Conservation (phyloP, 2,329 filamentous ascomycete genomes). For the Arthrinium puccinioides region DNA sequence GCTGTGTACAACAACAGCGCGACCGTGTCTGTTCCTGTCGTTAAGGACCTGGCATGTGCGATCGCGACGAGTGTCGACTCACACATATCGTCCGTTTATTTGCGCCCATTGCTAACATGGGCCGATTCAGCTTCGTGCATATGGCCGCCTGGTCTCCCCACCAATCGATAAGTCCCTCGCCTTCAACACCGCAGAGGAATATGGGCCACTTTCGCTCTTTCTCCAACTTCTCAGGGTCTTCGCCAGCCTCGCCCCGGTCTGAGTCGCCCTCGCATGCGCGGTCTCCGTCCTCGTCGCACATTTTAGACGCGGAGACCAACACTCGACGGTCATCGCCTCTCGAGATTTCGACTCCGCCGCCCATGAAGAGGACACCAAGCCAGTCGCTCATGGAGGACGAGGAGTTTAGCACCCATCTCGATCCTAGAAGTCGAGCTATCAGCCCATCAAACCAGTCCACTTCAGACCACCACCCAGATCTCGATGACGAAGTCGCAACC, state of each 20-base stretch:
- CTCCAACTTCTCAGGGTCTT: slow-evolving; percentile 36
- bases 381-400: slow-evolving; percentile 41
- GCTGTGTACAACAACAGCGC: too few relatives aligned
- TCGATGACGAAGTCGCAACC: slow-evolving; percentile 71
- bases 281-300: slow-evolving; percentile 24
- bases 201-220: slow-evolving; percentile 46
- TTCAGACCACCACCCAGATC: slow-evolving; percentile 42
- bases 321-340: neutral
- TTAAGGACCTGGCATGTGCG: too few relatives aligned
- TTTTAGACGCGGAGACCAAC: slow-evolving; percentile 20
- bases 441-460: slow-evolving; percentile 32
- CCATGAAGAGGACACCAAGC: slow-evolving; percentile 27
- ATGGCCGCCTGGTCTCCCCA: slow-evolving; percentile 46
- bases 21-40: too few relatives aligned
- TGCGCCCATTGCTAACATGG: slow-evolving; percentile 16
- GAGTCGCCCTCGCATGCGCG: slow-evolving; percentile 22
- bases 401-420: slow-evolving; percentile 63
- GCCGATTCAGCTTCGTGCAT: slow-evolving; percentile 40
- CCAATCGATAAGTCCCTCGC: too few relatives aligned
- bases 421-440: slow-evolving; percentile 48
- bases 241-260: slow-evolving; percentile 30
- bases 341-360: slow-evolving; percentile 15
- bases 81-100: too few relatives aligned
- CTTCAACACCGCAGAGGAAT: slow-evolving; percentile 23
- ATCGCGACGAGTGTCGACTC: too few relatives aligned